Base-by-base conservation (phyloP, 1,284 basidiomycete genomes). In the Irpex sp. region DNA sequence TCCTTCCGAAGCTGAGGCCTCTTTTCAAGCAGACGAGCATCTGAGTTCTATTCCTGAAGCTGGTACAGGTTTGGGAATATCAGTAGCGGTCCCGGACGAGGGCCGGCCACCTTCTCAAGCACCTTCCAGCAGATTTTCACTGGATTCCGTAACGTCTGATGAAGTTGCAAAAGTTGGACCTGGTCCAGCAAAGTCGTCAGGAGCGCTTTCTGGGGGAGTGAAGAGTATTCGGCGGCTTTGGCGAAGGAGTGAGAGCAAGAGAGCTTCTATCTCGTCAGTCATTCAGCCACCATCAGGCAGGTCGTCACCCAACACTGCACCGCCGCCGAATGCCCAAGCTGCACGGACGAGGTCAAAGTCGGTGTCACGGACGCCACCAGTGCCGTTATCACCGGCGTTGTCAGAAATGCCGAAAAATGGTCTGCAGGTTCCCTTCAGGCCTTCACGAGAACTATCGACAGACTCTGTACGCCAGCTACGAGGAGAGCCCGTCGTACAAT, bases 201-300 rank as follows among this genome's bases (percentile, higher is more conserved):
- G 78, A 60, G 76, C 82, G 55, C 68, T 91, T 57, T 84, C 88
- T 75, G 84, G 83, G 31, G 31, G 31, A 36, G 86, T 92, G 64
- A 90, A 86, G 74, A 81, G 81, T 63, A 82, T 92, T 68, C 87
- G 84, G 72, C 89, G 84, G 65, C 71, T 92, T 31, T 92, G 89
- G 90, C 82, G 88, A 67, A 89, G 83, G 79, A 89, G 85, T 68
- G 83, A 83, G 69, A 85, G 86, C 63, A 77, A 78, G 54, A 75
- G 79, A 58, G 71, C 73, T 5, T 72, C 75, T 0, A 66, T 69
- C 13, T 65, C 68, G n/a, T 61, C 66, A 7, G 67, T 69, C 4
- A 53, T 65, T 1, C 62, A 66, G 35, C 67, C 69, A 1, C 68
- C 69, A 8, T 73, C 72, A 13, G 72, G 74, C 7, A 66, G 71